These are phyloP conservation scores for Leptographium wingfieldii DNA, from an alignment of 2,329 filamentous ascomycete species.

Conservation along the genomic window DNA sequence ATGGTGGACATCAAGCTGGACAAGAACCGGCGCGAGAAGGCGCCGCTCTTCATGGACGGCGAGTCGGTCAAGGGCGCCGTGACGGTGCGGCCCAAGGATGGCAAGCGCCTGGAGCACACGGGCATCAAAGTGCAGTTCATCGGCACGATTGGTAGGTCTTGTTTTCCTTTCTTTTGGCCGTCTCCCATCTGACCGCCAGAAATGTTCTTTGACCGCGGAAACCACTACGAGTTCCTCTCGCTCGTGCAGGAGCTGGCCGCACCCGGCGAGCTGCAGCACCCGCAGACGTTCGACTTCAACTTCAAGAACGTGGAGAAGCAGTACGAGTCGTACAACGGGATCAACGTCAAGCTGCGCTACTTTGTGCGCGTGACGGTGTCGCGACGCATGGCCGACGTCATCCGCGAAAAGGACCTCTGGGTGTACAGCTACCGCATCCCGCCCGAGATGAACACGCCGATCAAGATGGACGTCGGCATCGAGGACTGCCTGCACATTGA, in stretches of 20 bases:
- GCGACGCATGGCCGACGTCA: conserved; percentile 91
- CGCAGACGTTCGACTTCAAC: conserved; percentile 97
- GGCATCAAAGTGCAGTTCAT: conserved; percentile 99
- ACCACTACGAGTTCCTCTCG: conserved; percentile 98
- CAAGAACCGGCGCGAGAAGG: conserved; percentile 95
- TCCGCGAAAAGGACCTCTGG: conserved; percentile 99
- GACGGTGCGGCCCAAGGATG: conserved; percentile 92
- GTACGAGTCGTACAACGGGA: conserved; percentile 99
- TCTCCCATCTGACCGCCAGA: conserved; percentile 38
- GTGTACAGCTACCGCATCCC: conserved; percentile 98
- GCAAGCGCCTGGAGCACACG: conserved; percentile 93
- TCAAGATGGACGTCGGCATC: conserved; percentile 99
- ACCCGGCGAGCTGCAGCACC: conserved; percentile 94
- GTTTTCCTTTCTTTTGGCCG: not conserved
- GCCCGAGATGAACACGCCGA: conserved; percentile 93
- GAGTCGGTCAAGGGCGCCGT: conserved; percentile 96
- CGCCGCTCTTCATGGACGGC: conserved; percentile 92
- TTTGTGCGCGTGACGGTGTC: conserved; percentile 96
- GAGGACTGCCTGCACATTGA: conserved; percentile 99
- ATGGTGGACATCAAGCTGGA: conserved; percentile 98
- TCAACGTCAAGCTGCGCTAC: conserved; percentile 98
- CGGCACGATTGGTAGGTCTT: conserved; percentile 72
- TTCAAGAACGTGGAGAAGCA: conserved; percentile 99
- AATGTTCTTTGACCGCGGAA: conserved; percentile 99
- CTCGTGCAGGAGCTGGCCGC: conserved; percentile 94